Conservation (phyloP, 306 rosid species). For the Quercus gilva region DNA sequence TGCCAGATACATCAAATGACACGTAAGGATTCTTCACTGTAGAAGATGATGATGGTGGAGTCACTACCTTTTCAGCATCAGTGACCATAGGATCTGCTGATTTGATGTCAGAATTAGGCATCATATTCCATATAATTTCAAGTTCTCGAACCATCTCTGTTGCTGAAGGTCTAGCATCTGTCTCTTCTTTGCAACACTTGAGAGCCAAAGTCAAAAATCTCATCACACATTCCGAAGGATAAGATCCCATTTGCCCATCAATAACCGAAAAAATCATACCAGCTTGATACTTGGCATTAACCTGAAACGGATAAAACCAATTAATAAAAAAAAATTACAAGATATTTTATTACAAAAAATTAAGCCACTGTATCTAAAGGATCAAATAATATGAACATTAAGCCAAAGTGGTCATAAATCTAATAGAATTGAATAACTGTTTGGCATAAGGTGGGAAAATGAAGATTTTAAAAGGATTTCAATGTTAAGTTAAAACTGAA, state of each 20-base stretch:
- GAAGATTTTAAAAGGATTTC: neutral
- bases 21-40: constrained; percentile 43
- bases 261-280: constrained; percentile 69
- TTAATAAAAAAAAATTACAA: neutral
- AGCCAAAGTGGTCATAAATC: neutral
- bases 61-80: constrained; percentile 42
- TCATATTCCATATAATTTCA: constrained; percentile 61
- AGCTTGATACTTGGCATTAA: constrained; percentile 54
- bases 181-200: constrained; percentile 67
- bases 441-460: neutral
- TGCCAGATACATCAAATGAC: constrained; percentile 74
- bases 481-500: neutral
- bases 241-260: constrained; percentile 76
- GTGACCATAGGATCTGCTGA: constrained; percentile 19
- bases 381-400: neutral
- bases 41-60: constrained; percentile 59
- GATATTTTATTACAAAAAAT: neutral
- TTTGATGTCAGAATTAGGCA: constrained; percentile 62
- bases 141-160: constrained; percentile 80
- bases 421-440: neutral
- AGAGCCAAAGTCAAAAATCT: constrained; percentile 65
- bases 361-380: neutral
- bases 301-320: constrained; percentile 37
- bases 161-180: constrained; percentile 82
- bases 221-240: constrained; percentile 72